Base-by-base conservation (phyloP, 1,284 basidiomycete genomes). In the Trichosporon coremiiforme region DNA sequence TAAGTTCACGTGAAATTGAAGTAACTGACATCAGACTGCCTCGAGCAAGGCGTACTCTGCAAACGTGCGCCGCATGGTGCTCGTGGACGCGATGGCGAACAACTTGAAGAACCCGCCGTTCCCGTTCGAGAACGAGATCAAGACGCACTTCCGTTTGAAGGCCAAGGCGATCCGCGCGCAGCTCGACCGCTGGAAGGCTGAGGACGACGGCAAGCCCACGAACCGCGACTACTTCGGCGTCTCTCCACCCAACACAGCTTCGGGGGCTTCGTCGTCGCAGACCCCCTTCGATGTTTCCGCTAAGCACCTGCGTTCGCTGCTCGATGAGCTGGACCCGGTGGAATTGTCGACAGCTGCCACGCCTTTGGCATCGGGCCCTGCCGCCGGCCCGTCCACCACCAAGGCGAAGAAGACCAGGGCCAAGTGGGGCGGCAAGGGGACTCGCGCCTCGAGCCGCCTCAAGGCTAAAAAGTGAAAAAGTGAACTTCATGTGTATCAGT, bases 141-240 rank as follows among this genome's bases (percentile, higher is more conserved):
- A 88, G 53, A 95, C 93, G 0, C 94, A 96, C 82, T 96, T 93
- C 85, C 87, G 90, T n/a, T 84, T 95, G 66, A 96, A 95, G 79
- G 89, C 91, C 0, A 85, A 85, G 55, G 86, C 87, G 0, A 88
- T 97, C 71, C 82, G 83, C 22, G 80, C 85, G 38, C 93, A 95
- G 80, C 85, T 96, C n/a, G 90, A 94, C 75, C 85, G 77, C 22
- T 78, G 78, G 78, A 75, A 74, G 66, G 22, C 33, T 17, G 68
- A 77, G 0, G 79, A 81, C 66, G 77, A 81, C 68, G 75, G 74
- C 12, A 66, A 68, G 45, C 2, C 47, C 4, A 72, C 73, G 10
- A 15, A 7, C 15, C 33, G 50, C 4, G 72, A 71, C 38, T 25
- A 41, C 35, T 53, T 62, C 31, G 20, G 31, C 7, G 8, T 33